phyloP scores from a whole-genome alignment of 345 rosid genomes.

The Carallia pectinifolia region DNA sequence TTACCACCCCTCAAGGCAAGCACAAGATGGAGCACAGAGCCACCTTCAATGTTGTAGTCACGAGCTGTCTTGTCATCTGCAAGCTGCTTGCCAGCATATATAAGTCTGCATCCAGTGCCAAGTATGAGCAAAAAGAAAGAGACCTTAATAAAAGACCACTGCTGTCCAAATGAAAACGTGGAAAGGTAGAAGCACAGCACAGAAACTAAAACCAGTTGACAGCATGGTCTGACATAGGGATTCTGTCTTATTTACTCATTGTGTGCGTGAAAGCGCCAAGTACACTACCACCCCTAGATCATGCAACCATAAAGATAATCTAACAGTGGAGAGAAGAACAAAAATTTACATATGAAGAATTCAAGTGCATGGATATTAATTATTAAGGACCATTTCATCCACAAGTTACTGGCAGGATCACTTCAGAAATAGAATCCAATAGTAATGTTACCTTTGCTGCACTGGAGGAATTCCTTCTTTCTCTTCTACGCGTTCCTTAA shows the following conservation, averaged over 20 bases:
- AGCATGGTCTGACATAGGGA: no score
- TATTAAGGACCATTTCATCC: no score
- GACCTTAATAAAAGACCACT: background rate
- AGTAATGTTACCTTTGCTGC: conserved; percentile 65
- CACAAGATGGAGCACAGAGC: conserved; percentile 97
- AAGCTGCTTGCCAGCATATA: conserved; percentile 93
- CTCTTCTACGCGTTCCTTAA: conserved; percentile 96
- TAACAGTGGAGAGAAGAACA: background rate
- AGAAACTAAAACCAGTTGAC: background rate
- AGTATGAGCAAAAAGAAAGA: background rate
- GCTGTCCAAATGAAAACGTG: background rate
- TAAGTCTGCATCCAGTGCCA: conserved; percentile 40
- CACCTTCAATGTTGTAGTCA: conserved; percentile 93
- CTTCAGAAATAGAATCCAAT: background rate
- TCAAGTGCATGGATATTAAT: no score
- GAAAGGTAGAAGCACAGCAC: background rate
- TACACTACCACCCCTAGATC: no score
- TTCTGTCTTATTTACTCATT: no score
- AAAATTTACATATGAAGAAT: no score
- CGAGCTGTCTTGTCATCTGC: conserved; percentile 93
- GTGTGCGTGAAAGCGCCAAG: no score
- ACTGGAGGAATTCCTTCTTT: conserved; percentile 98
- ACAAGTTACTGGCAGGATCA: background rate
- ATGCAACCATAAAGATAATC: background rate
- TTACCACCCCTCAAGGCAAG: conserved; percentile 91